Percentiles rank a stretch among this genome's conserved stretches.
These are phyloP conservation scores for Fusarium sp. DNA, from an alignment of 2,329 filamentous ascomycete genomes.

Conservation along the genomic window DNA sequence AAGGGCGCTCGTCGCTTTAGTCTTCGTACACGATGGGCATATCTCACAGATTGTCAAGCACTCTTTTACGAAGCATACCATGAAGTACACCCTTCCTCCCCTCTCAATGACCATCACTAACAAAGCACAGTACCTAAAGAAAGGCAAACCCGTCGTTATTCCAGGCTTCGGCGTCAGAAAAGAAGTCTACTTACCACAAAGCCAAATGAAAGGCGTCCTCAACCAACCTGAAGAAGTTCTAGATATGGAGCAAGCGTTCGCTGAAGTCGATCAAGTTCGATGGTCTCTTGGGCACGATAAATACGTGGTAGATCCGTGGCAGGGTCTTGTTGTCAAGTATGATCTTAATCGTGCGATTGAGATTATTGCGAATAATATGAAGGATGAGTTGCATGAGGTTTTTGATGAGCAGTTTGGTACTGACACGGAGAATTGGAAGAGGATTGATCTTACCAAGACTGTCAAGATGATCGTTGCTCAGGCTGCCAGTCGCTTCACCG, in stretches of 20 bases:
- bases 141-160: conserved; percentile 55
- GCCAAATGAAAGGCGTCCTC: conserved; percentile 54
- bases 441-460: conserved; percentile 46
- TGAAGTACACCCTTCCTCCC: conserved; percentile 29
- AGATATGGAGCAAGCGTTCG: conserved; percentile 51
- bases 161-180: conserved; percentile 55
- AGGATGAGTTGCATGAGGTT: conserved; percentile 50
- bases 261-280: conserved; percentile 52
- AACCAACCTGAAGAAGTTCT: conserved; percentile 55
- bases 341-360: conserved; percentile 53
- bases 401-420: conserved; percentile 52
- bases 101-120: rapidly evolving
- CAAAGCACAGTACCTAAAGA: conserved; percentile 53
- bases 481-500: conserved; percentile 48
- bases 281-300: conserved; percentile 53
- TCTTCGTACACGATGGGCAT: conserved; percentile 45
- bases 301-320: conserved; percentile 52
- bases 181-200: conserved; percentile 57
- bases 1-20: conserved; percentile 46
- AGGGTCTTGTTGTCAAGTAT: conserved; percentile 51
- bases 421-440: conserved; percentile 50
- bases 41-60: conserved; percentile 47
- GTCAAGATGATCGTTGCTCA: conserved; percentile 49
- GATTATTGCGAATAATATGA: conserved; percentile 49
- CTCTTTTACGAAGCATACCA: conserved; percentile 50